Base-by-base conservation (phyloP, 352 stramenopile genomes). In the Blastocystis hominis region DNA sequence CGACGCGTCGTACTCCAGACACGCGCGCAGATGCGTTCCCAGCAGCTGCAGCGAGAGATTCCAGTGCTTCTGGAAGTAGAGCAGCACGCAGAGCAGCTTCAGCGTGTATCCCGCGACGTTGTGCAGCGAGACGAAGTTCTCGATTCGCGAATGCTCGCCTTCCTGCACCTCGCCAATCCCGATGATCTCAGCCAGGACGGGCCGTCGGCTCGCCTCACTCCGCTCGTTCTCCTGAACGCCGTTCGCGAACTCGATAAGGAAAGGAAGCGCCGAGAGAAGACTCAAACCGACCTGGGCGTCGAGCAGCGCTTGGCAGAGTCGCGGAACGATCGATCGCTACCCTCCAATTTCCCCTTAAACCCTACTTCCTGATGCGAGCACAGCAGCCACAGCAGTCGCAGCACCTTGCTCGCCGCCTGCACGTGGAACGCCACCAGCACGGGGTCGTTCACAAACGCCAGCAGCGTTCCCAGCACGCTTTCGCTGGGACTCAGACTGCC, bases 51-150 rank as follows among this genome's bases (percentile, higher is more conserved):
- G 50, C 3, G 72, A 66, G n/a, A 84, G 13, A 20, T n/a, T 53
- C 34, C 59, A 44, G 3, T 53, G 72, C 50, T 84, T 84, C 72
- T 84, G 72, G 24, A 54, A 34, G 44, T 68, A 44, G 53, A 84
- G 55, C 20, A 84, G 34, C 20, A 84, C 20, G 55, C 66, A 77
- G 40, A 77, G 46, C 53, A 77, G 44, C 24, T 46, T 40, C 5
- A 77, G 13, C 46, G 50, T 56, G 24, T 59, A 24, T 30, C 36
- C 66, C 7, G 46, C 55, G 13, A 77, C 15, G n/a, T 77, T 20
- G 20, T 55, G 44, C 36, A 77, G 10, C 44, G 36, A 30, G 5
- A 77, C 24, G 36, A 53, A 40, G 20, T 55, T 20, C 38, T 77
- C 66, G 30, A 59, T 59, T 2, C n/a, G 10, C 50, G 24, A 30